Base-by-base conservation (phyloP, 768 basidiomycete genomes). In the Mycena venus region DNA sequence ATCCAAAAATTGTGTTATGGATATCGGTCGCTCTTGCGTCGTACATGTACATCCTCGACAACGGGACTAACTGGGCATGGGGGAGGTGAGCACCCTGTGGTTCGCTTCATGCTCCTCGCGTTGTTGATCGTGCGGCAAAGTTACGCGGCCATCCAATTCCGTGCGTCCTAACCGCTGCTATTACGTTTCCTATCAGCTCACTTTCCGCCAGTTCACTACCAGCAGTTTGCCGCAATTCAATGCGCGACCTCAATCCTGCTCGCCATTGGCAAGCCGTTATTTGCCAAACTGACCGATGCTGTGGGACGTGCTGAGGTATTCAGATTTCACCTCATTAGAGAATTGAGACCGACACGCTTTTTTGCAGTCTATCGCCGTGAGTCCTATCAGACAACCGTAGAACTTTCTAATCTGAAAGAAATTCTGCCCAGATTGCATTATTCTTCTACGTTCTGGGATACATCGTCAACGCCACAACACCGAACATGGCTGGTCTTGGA, bases 401-500 rank as follows among this genome's bases (percentile, higher is more conserved):
- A 32, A 17, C 12, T 6, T 29, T 23, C 47, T 9, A 8, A 6
- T 29, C 25, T 4, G 3, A 27, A 32, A 7, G 31, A 49, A 23
- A 68, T 63, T 6, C 19, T 36, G 21, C 8, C 56, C 51, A 74
- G 73, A 27, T 76, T 36, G 75, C 75, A 4, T 55, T 76, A 2
- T 76, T 76, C 23, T 76, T 73, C 64, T 76, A 76, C 42, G 75
- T 76, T 15, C 53, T 76, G 15, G 75, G 75, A 14, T 76, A 76
- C 58, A 70, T 70, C 25, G 36, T 76, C 53, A 76, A 76, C 38
- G 68, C 75, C 12, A 70, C 75, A 5, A 73, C 75, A 19, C 75
- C 75, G 14, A 73, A 73, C 60, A 76, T 76, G 75, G 75, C 62
- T n/a, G 75, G 72, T 27, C 75, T 76, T 29, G 75, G 72, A 80